Conservation (phyloP, 768 basidiomycete genomes). For the Tricholoma flavovirens region DNA sequence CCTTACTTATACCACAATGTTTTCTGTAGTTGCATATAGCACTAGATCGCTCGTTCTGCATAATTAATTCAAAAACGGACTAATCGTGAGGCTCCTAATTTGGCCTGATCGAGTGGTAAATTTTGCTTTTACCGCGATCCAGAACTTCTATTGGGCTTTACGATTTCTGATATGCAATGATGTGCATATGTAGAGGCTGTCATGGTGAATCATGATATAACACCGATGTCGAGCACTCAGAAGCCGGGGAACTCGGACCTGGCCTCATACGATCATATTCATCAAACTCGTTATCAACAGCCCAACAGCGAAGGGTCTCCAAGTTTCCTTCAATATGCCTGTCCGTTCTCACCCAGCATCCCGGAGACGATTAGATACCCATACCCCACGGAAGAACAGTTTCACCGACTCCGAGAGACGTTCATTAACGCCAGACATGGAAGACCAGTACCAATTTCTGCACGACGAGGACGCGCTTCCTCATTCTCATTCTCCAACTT, state of each 20-base stretch:
- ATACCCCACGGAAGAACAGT: conserved; percentile 64
- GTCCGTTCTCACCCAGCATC: not conserved
- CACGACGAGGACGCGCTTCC: conserved; percentile 11
- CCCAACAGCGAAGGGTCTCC: too few relatives aligned
- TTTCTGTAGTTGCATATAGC: conserved; percentile 15
- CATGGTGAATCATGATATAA: too few relatives aligned
- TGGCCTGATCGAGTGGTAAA: too few relatives aligned
- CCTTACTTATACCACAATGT: conserved; percentile 20
- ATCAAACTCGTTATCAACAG: too few relatives aligned
- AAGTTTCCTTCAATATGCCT: not conserved
- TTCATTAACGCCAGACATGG: conserved; percentile 60
- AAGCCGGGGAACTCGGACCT: too few relatives aligned
- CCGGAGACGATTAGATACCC: conserved; percentile 8
- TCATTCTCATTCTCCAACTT: conserved; percentile 8
- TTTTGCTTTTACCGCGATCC: too few relatives aligned
- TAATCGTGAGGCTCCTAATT: too few relatives aligned
- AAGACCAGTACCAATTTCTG: conserved; percentile 30
- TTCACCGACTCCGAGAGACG: conserved; percentile 61
- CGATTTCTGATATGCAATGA: too few relatives aligned
- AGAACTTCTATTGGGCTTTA: too few relatives aligned
- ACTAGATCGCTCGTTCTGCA: conserved; percentile 15
- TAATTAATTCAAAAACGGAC: not conserved
- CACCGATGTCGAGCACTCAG: too few relatives aligned
- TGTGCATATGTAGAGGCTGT: too few relatives aligned
- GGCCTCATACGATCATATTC: too few relatives aligned